Percentiles rank a stretch among this genome's conserved stretches.
Conservation (phyloP, 2,329 filamentous ascomycete species). For the Tolypocladium inflatum region DNA sequence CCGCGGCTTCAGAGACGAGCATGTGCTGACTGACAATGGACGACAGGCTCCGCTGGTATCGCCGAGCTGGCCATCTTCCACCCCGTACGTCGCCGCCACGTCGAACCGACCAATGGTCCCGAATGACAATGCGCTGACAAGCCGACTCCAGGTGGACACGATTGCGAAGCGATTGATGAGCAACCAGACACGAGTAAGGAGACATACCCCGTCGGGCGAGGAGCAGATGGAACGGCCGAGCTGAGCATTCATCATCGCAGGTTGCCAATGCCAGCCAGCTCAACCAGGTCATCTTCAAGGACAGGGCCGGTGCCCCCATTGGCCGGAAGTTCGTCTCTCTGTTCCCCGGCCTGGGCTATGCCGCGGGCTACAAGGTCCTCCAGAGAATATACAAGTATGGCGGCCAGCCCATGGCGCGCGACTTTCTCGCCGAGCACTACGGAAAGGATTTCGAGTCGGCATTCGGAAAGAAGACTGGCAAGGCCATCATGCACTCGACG, state of each 20-base stretch:
- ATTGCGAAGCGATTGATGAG: slow-evolving; percentile 99
- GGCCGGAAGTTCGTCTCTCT: slow-evolving; percentile 83
- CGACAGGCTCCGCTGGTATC: slow-evolving; percentile 77
- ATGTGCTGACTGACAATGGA: slow-evolving; percentile 15
- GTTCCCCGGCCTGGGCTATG: slow-evolving; percentile 94
- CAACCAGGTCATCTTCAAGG: slow-evolving; percentile 89
- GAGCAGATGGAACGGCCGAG: slow-evolving; percentile 8
- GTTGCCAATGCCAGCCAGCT: slow-evolving; percentile 44
- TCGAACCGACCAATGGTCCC: background rate
- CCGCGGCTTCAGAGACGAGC: background rate
- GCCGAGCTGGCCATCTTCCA: slow-evolving; percentile 90
- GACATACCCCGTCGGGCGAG: background rate
- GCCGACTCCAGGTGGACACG: slow-evolving; percentile 69
- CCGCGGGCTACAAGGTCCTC: slow-evolving; percentile 93
- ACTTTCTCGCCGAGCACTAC: slow-evolving; percentile 75
- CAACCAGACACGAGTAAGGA: slow-evolving; percentile 64
- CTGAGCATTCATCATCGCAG: slow-evolving; percentile 12
- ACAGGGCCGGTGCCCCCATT: slow-evolving; percentile 63
- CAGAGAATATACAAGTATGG: slow-evolving; percentile 99
- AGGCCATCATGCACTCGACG: slow-evolving; percentile 95
- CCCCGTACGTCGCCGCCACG: slow-evolving; percentile 47
- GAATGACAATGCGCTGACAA: slow-evolving; percentile 1
- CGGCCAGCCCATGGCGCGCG: slow-evolving; percentile 88
- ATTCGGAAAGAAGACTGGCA: slow-evolving; percentile 95
- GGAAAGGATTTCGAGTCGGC: slow-evolving; percentile 74